phyloP scores from a whole-genome alignment of 257 asterid species.

The Salvia rosmarinus region DNA sequence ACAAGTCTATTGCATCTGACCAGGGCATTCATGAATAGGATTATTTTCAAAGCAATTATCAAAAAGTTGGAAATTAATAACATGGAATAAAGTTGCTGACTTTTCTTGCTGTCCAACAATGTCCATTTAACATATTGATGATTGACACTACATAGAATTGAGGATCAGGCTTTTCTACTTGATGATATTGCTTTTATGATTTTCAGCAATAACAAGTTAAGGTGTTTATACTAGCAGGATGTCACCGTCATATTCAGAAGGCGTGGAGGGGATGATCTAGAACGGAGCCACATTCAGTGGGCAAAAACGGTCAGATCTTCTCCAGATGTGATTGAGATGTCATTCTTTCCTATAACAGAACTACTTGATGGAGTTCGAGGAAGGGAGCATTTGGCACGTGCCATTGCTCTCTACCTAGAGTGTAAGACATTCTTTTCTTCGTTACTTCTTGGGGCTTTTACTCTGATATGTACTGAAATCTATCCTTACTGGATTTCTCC shows the following conservation, averaged over 20 bases:
- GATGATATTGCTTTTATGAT: background rate
- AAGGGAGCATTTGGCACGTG: constrained; percentile 69
- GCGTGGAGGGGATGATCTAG: constrained; percentile 92
- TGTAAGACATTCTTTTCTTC: constrained; percentile 46
- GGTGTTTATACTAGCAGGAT: constrained; percentile 52
- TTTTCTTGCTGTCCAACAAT: too few relatives aligned
- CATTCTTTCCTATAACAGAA: constrained; percentile 62
- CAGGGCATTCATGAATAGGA: too few relatives aligned
- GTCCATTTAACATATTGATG: too few relatives aligned
- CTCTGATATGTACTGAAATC: constrained; percentile 7
- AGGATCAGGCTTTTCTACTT: background rate
- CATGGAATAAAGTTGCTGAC: too few relatives aligned
- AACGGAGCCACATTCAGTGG: constrained; percentile 81
- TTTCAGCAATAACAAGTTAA: constrained; percentile 13
- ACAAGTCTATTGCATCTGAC: too few relatives aligned
- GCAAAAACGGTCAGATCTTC: constrained; percentile 68
- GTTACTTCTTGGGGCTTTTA: background rate
- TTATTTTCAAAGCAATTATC: too few relatives aligned
- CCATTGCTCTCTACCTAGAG: constrained; percentile 76
- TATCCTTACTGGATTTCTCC: constrained; percentile 19
- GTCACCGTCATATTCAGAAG: constrained; percentile 81
- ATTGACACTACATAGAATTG: too few relatives aligned
- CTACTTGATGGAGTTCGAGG: constrained; percentile 79
- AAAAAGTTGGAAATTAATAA: too few relatives aligned
- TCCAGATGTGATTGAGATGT: constrained; percentile 89